phyloP scores from a whole-genome alignment of 1,284 basidiomycete species.

The Macrocybe sp. region DNA sequence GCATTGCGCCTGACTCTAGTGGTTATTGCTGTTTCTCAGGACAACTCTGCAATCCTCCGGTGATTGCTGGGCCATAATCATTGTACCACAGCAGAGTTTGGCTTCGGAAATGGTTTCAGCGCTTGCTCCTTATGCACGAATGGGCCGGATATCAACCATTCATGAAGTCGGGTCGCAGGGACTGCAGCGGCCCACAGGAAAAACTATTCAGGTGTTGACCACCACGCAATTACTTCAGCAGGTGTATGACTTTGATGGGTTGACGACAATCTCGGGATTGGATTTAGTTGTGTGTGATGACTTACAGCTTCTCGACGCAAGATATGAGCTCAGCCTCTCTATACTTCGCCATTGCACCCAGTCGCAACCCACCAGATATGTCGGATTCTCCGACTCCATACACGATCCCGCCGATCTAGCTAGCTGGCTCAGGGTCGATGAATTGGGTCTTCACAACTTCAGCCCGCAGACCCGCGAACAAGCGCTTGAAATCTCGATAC shows the following conservation, averaged over 20 bases:
- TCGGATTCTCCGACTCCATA: conserved; percentile 79
- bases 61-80: conserved; percentile 49
- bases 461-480: conserved; percentile 81
- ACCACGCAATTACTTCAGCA: conserved; percentile 39
- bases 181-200: conserved; percentile 26
- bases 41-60: conserved; percentile 35
- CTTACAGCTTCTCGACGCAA: conserved; percentile 78
- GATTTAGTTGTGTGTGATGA: conserved; percentile 80
- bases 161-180: conserved; percentile 27
- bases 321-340: conserved; percentile 82
- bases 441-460: conserved; percentile 72
- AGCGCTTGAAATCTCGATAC: conserved; percentile 63
- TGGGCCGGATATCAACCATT: conserved; percentile 43
- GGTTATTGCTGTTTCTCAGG: conserved; percentile 30
- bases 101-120: conserved; percentile 47
- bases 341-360: conserved; percentile 62
- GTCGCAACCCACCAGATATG: conserved; percentile 59
- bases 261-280: conserved; percentile 37
- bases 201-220: conserved; percentile 53
- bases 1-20: not conserved
- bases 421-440: conserved; percentile 77
- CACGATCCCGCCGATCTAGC: conserved; percentile 80
- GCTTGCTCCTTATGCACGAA: conserved; percentile 31
- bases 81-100: conserved; percentile 47
- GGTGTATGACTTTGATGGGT: not conserved